Evolutionary conservation across 2,329 filamentous ascomycete species (phyloP).

Genomic region (Rhinocladiella mackenziei): DNA sequence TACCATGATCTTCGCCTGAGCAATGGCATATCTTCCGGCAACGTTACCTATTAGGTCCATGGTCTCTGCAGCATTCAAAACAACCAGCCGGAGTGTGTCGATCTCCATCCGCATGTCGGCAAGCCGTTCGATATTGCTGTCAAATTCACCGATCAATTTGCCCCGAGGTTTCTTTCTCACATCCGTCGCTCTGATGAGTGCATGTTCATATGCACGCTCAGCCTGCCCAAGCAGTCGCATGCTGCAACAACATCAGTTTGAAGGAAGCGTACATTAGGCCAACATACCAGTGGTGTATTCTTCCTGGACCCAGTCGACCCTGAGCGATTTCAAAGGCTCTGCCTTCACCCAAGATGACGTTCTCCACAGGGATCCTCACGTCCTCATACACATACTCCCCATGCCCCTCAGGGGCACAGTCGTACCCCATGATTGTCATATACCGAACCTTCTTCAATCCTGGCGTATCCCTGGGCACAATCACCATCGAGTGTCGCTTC

Average conservation of each 20-base stretch:
- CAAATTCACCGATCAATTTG: slow-evolving; percentile 74
- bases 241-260: too few relatives aligned
- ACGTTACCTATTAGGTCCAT: slow-evolving; percentile 84
- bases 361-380: slow-evolving; percentile 67
- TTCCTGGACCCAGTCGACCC: slow-evolving; percentile 78
- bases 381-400: slow-evolving; percentile 77
- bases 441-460: slow-evolving; percentile 83
- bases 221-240: slow-evolving; percentile 82
- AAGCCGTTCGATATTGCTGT: slow-evolving; percentile 81
- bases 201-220: slow-evolving; percentile 79
- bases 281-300: slow-evolving; percentile 86
- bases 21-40: slow-evolving; percentile 73
- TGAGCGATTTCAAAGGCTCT: slow-evolving; percentile 90
- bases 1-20: slow-evolving; percentile 19
- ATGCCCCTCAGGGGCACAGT: slow-evolving; percentile 76
- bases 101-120: slow-evolving; percentile 80
- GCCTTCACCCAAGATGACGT: slow-evolving; percentile 74
- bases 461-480: slow-evolving; percentile 68
- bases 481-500: slow-evolving; percentile 76
- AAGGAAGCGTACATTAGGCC: too few relatives aligned
- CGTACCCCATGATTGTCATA: slow-evolving; percentile 81
- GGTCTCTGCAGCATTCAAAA: slow-evolving; percentile 81
- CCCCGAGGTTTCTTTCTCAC: slow-evolving; percentile 76
- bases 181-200: slow-evolving; percentile 82
- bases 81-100: slow-evolving; percentile 73